Evolutionary conservation across 2,329 filamentous ascomycete species (phyloP), one percentile per base, ranked within the genome.

Genomic region (Corinectria fuckeliana): DNA sequence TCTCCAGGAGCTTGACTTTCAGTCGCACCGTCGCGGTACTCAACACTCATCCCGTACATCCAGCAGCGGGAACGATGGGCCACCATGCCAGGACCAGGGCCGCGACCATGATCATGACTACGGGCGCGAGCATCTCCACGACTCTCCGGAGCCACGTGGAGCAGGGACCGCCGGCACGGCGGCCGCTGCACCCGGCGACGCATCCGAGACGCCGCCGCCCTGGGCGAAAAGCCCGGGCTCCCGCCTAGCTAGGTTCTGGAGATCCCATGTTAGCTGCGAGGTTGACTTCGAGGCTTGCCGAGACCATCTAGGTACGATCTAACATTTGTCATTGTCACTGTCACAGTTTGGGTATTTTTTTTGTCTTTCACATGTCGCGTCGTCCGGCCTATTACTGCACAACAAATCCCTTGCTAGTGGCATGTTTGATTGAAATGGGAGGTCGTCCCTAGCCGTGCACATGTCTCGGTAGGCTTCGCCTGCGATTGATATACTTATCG

Each of bases 301-400:
- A 28, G 68, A 70, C 52, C 68, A 70, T 67, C 60, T 70, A 52
- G 68, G 68, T 70, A 70, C 39, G 66, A 14, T 36, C 28, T 16
- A 4, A 5, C 7, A 13, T 50, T 28, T 2, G 8, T 45, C 25
- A 18, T 16, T 13, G 11, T 20, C 5, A 36, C 18, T 18, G 14
- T 20, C 5, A 36, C 18, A 14, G 14, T 28, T 52, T 36, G 16
- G 11, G n/a, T 48, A 14, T 16, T 50, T 21, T n/a, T 21, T 10
- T 39, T 11, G 3, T 36, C 21, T 28, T 50, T 16, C 34, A 26
- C 34, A 26, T 18, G 13, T 14, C 16, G 21, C 13, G 6, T 25
- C 9, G 39, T n/a, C 20, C 13, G 4, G 9, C 5, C 10, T 18
- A 8, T 45, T 9, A 28, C n/a, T 28, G n/a, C 2, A 26, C n/a